Conservation (phyloP, 305 asterid genomes). For the Solanum chacoense region DNA sequence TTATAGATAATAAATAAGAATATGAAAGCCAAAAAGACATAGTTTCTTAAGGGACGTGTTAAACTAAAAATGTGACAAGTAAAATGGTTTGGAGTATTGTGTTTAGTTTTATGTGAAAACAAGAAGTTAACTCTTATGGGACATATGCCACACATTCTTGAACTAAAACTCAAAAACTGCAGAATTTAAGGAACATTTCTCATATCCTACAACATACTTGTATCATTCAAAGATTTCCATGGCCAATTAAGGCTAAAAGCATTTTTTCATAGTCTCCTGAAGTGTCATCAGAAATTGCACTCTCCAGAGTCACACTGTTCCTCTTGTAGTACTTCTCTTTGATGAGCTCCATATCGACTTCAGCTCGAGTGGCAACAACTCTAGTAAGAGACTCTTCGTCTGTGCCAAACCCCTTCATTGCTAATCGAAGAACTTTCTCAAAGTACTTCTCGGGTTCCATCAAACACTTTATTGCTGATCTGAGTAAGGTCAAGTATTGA, state of each 20-base stretch:
- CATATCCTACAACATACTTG: not conserved
- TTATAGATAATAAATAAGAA: not conserved
- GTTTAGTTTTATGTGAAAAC: not conserved
- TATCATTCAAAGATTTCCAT: not conserved
- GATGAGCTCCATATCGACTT: constrained; percentile 7
- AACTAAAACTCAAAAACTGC: not conserved
- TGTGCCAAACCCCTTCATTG: constrained; percentile 5
- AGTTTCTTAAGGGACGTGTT: not conserved
- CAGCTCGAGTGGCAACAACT: constrained; percentile 10
- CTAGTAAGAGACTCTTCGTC: constrained; percentile 7
- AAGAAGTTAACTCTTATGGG: not conserved
- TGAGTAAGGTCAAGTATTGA: not conserved
- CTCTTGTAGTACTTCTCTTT: constrained; percentile 4
- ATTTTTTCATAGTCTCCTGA: constrained; percentile 6
- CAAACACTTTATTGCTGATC: constrained; percentile 6
- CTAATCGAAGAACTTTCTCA: constrained; percentile 7
- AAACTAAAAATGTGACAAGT: not conserved
- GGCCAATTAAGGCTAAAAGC: constrained; percentile 7
- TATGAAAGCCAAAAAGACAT: not conserved
- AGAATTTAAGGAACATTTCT: not conserved
- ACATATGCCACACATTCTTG: not conserved
- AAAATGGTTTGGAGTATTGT: not conserved
- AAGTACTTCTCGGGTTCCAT: constrained; percentile 13
- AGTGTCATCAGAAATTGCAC: constrained; percentile 5
- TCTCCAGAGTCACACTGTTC: constrained; percentile 3